phyloP scores from a whole-genome alignment of 176 grass and related monocot species.

The Eremochloa ophiuroides region DNA sequence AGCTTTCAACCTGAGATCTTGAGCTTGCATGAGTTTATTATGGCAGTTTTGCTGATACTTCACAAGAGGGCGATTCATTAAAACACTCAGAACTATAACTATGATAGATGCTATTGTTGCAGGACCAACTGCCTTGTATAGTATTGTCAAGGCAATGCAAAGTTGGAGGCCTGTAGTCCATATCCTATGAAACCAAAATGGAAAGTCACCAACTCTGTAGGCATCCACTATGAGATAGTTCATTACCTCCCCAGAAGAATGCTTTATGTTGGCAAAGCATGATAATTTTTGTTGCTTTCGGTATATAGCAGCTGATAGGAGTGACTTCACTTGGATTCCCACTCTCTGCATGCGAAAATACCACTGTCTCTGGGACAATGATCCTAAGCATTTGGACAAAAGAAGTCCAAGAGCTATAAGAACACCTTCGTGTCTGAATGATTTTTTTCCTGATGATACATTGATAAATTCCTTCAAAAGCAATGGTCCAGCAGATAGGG shows the following conservation, averaged over 20 bases:
- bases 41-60: no score
- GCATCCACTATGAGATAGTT: slow-evolving; percentile 88
- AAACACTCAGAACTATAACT: slow-evolving; percentile 56
- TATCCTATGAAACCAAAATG: slow-evolving; percentile 82
- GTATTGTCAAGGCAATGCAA: slow-evolving; percentile 60
- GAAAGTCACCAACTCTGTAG: slow-evolving; percentile 79
- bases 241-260: slow-evolving; percentile 85
- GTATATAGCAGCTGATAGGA: slow-evolving; percentile 72
- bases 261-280: slow-evolving; percentile 52
- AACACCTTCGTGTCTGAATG: slow-evolving; percentile 62
- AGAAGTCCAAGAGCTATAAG: slow-evolving; percentile 46
- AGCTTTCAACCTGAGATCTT: slow-evolving; percentile 80
- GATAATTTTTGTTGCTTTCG: slow-evolving; percentile 72
- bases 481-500: slow-evolving; percentile 63
- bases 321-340: slow-evolving; percentile 68
- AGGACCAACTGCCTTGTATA: slow-evolving; percentile 61
- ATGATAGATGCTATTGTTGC: slow-evolving; percentile 63
- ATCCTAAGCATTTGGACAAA: slow-evolving; percentile 71
- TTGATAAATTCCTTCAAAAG: slow-evolving; percentile 77
- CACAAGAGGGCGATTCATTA: no score
- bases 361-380: slow-evolving; percentile 89
- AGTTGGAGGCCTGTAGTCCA: slow-evolving; percentile 82
- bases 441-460: slow-evolving; percentile 49
- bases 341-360: slow-evolving; percentile 65
- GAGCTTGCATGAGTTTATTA: slow-evolving; percentile 63